A percentile compares a stretch with the other conserved stretches of the same genome.
These are phyloP conservation scores for Hemerocallis citrina DNA, from an alignment of 106 monocot species.

Conservation along the genomic window DNA sequence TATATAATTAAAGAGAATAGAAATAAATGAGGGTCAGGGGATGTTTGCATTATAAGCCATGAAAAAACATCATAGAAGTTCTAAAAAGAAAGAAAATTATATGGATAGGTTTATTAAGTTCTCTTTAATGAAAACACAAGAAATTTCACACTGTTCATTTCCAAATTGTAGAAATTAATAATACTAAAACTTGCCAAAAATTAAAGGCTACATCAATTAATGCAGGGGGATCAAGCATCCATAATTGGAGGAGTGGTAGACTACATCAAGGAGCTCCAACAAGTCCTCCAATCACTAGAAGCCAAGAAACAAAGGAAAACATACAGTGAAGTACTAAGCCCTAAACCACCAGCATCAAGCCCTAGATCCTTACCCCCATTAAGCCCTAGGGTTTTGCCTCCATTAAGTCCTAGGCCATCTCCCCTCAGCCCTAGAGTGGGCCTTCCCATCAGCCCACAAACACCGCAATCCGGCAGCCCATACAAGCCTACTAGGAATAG, in stretches of 20 bases:
- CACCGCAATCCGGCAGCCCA: slow-evolving; percentile 73
- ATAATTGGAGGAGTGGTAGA: slow-evolving; percentile 88
- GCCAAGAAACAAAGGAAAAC: slow-evolving; percentile 81
- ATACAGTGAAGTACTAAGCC: slow-evolving; percentile 74
- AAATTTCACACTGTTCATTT: too few relatives aligned
- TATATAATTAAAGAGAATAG: too few relatives aligned
- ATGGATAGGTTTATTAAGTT: too few relatives aligned
- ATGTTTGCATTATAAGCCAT: too few relatives aligned
- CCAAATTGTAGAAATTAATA: too few relatives aligned
- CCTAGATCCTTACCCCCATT: slow-evolving; percentile 18
- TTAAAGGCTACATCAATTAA: too few relatives aligned
- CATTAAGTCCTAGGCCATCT: slow-evolving; percentile 28
- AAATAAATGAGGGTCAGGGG: too few relatives aligned
- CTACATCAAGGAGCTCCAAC: slow-evolving; percentile 89
- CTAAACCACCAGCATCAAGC: slow-evolving; percentile 37
- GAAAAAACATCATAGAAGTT: too few relatives aligned
- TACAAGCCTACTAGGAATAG: slow-evolving; percentile 36
- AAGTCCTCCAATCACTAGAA: slow-evolving; percentile 59
- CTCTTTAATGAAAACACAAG: too few relatives aligned
- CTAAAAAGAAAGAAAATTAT: too few relatives aligned
- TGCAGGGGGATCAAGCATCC: slow-evolving; percentile 84
- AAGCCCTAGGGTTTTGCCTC: slow-evolving; percentile 19
- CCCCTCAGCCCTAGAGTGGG: slow-evolving; percentile 45
- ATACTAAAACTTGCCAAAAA: too few relatives aligned
- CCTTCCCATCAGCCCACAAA: slow-evolving; percentile 58